Evolutionary conservation across 768 basidiomycete genomes (phyloP).

Genomic region (Butyriboletus loyo): DNA sequence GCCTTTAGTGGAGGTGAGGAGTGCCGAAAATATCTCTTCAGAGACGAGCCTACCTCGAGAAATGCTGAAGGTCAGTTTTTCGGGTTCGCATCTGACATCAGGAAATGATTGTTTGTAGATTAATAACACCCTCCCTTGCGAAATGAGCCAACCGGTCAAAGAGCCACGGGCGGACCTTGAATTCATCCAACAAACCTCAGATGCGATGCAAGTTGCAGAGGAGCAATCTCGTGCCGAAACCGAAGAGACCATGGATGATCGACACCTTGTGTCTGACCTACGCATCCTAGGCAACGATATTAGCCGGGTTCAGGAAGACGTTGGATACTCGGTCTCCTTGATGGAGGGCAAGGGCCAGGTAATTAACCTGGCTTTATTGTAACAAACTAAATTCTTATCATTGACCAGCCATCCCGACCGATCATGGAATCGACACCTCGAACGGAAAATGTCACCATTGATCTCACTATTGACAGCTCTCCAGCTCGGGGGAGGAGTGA

Average conservation of each 20-base stretch:
- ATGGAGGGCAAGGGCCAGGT: conserved; percentile 13
- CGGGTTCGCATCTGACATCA: neutral
- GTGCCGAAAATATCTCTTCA: neutral
- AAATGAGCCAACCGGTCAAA: conserved; percentile 15
- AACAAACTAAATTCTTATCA: neutral
- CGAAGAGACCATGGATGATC: neutral
- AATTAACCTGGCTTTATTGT: neutral
- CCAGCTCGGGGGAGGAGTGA: conserved; percentile 14
- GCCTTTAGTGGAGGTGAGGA: neutral
- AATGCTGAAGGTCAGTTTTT: conserved; percentile 13
- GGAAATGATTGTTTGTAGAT: conserved; percentile 6
- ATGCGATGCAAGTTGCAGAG: neutral
- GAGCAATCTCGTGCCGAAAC: neutral
- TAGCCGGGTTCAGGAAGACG: neutral
- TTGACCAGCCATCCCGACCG: conserved; percentile 9
- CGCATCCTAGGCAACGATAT: neutral
- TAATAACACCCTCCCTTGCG: neutral
- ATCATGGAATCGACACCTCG: conserved; percentile 13
- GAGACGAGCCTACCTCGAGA: neutral
- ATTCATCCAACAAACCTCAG: conserved; percentile 9
- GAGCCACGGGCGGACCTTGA: conserved; percentile 32
- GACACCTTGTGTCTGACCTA: neutral
- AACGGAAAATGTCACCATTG: conserved; percentile 36
- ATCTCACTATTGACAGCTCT: conserved; percentile 39
- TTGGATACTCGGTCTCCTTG: conserved; percentile 1